Conservation (phyloP, 768 basidiomycete species). For the Suillus subluteus region DNA sequence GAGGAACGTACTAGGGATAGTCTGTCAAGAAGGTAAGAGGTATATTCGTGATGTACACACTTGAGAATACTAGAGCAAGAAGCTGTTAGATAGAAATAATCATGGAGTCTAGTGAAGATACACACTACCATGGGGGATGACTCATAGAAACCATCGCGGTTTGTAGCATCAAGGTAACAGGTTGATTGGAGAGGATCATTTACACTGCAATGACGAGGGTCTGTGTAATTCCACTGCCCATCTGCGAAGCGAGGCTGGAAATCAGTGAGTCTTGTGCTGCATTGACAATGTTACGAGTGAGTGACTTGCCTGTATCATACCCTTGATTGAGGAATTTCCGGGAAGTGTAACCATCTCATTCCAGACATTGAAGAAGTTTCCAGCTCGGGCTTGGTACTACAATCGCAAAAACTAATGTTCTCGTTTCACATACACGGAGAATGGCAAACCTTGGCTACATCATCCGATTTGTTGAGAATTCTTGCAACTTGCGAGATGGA, state of each 20-base stretch:
- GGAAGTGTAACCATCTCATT: constrained; percentile 59
- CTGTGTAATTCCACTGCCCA: constrained; percentile 65
- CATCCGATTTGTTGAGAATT: constrained; percentile 49
- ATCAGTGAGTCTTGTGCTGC: not conserved
- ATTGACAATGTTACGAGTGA: not conserved
- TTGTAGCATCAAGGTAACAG: constrained; percentile 60
- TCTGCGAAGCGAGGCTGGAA: constrained; percentile 56
- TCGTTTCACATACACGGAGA: not conserved
- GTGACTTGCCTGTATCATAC: constrained; percentile 60
- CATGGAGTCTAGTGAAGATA: constrained; percentile 9
- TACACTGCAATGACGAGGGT: constrained; percentile 68
- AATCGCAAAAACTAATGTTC: not conserved
- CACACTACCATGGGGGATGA: constrained; percentile 62
- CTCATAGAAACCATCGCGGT: constrained; percentile 68
- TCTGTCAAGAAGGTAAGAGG: not conserved
- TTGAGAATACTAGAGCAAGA: constrained; percentile 53
- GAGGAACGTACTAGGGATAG: constrained; percentile 55
- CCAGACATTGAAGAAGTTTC: constrained; percentile 64
- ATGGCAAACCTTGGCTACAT: constrained; percentile 51
- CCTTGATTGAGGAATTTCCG: constrained; percentile 45
- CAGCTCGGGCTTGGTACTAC: constrained; percentile 58
- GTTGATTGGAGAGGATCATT: constrained; percentile 61
- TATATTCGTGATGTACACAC: constrained; percentile 27
- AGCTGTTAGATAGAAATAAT: not conserved
- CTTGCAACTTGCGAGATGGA: constrained; percentile 66